A percentile compares a stretch with the other conserved stretches of the same genome.
Evolutionary conservation across 495 filamentous ascomycete genomes (phyloP).

Genomic region (Penicillium flavigenum): DNA sequence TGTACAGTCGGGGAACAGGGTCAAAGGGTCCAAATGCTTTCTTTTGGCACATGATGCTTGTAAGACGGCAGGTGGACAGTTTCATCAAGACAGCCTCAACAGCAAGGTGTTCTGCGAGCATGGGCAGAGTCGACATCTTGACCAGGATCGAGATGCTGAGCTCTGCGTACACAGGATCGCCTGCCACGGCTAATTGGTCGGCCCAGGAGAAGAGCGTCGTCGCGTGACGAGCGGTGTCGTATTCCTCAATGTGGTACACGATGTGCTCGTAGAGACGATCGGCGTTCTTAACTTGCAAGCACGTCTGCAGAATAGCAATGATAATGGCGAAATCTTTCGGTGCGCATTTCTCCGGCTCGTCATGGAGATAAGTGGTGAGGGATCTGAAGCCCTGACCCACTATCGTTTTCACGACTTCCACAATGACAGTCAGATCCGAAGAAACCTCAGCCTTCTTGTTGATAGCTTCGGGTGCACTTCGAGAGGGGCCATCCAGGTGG

Average conservation of each 20-base stretch:
- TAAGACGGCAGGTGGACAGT: constrained; percentile 72
- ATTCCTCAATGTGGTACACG: constrained; percentile 61
- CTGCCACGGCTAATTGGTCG: constrained; percentile 65
- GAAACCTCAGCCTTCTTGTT: constrained; percentile 43
- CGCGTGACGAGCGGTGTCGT: constrained; percentile 70
- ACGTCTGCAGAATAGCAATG: constrained; percentile 82
- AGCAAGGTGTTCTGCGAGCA: constrained; percentile 84
- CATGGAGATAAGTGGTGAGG: constrained; percentile 72
- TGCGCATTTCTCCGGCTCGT: constrained; percentile 50
- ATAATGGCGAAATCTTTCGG: constrained; percentile 80
- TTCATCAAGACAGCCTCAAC: constrained; percentile 77
- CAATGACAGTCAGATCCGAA: constrained; percentile 51
- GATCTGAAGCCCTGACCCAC: constrained; percentile 81
- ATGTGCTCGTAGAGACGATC: constrained; percentile 57
- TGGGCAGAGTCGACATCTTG: constrained; percentile 77
- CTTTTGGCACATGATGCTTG: constrained; percentile 63
- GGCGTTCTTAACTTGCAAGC: constrained; percentile 60
- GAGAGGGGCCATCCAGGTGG: constrained; percentile 38
- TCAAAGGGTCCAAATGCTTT: constrained; percentile 72
- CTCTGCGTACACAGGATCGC: constrained; percentile 94
- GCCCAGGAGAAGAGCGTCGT: constrained; percentile 93
- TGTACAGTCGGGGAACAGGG: constrained; percentile 57
- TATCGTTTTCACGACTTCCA: constrained; percentile 71
- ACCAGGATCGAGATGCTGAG: constrained; percentile 83
- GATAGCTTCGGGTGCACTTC: constrained; percentile 33